phyloP scores from a whole-genome alignment of 208 protist genomes.

The Strigomonas culicis region DNA sequence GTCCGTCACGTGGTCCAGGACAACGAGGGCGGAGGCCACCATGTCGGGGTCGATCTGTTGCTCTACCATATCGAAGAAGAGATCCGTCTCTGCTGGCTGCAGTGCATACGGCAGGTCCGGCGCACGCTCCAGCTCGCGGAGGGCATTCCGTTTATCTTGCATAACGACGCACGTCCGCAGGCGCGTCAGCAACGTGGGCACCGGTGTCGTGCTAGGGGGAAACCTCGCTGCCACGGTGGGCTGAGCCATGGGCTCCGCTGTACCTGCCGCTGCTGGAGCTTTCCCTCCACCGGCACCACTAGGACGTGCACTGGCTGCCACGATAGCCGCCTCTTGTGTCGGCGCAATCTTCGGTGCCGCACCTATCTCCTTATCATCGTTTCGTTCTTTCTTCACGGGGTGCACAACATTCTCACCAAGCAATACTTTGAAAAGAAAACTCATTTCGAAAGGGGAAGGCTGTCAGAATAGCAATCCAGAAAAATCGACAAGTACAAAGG shows the following conservation, averaged over 20 bases:
- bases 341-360: neutral
- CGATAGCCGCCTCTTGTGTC: too few species aligned
- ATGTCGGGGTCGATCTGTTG: slow-evolving; percentile 31
- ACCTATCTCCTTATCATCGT: neutral
- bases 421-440: slow-evolving; percentile 66
- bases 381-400: slow-evolving; percentile 15
- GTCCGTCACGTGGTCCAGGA: slow-evolving; percentile 57
- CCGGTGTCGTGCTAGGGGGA: slow-evolving; percentile 21
- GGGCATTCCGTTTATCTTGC: slow-evolving; percentile 76
- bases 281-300: too few species aligned
- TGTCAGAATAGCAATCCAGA: neutral
- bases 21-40: slow-evolving; percentile 33
- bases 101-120: slow-evolving; percentile 57
- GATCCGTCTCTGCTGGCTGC: slow-evolving; percentile 30
- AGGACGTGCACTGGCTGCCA: too few species aligned
- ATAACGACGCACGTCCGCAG: slow-evolving; percentile 70
- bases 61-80: slow-evolving; percentile 27
- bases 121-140: slow-evolving; percentile 44
- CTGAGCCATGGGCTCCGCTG: too few species aligned
- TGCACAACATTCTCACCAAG: slow-evolving; percentile 79
- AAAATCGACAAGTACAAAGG: neutral
- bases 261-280: too few species aligned
- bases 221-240: too few species aligned
- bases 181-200: slow-evolving; percentile 64
- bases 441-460: slow-evolving; percentile 40